Evolutionary conservation across 2,329 filamentous ascomycete species (phyloP), one percentile per base, ranked within the genome.

Genomic region (Cladosporium halotolerans): DNA sequence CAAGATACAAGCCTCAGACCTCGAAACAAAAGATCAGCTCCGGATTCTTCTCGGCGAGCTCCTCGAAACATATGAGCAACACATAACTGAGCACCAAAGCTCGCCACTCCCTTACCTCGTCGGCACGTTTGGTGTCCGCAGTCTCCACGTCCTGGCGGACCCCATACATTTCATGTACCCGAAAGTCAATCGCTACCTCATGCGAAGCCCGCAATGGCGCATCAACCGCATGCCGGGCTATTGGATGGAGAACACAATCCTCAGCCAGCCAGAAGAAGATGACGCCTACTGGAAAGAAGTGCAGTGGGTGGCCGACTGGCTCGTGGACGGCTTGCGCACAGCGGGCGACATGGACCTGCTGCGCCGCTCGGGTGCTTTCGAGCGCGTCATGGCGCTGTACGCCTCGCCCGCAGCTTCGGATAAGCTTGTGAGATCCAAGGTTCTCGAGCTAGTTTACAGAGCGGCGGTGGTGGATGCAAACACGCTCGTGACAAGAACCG

Each of bases 101-200:
- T 72, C 72, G 3, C 79, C 85, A 5, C 74, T 95, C 3, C 85
- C 90, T 0, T 89, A 85, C 56, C 77, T 89, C 10, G 82, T 89
- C 5, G 80, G 84, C n/a, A 81, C 86, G 9, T 93, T 96, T 62
- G 85, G 89, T 7, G 78, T 80, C 44, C 82, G 83, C 58, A 82
- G 84, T 1, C 76, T 95, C 7, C 73, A 79, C 1, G 82, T 95
- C 13, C 72, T 95, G 43, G 79, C 78, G 18, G 84, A 89, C 57
- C 92, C 92, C 0, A 77, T 89, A 13, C 89, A 95, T 65, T 82
- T 81, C 56, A 79, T 96, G 36, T 97, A 96, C 67, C 81, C 83
- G 54, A 96, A 96, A 67, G 74, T 93, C 70, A 96, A 95, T 73
- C 76, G 79, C 5, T 96, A 91, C 68, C 79, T 97, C 34, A 88